Conservation (phyloP, 164 flowering plant species). For the Dillenia suffruticosa region DNA sequence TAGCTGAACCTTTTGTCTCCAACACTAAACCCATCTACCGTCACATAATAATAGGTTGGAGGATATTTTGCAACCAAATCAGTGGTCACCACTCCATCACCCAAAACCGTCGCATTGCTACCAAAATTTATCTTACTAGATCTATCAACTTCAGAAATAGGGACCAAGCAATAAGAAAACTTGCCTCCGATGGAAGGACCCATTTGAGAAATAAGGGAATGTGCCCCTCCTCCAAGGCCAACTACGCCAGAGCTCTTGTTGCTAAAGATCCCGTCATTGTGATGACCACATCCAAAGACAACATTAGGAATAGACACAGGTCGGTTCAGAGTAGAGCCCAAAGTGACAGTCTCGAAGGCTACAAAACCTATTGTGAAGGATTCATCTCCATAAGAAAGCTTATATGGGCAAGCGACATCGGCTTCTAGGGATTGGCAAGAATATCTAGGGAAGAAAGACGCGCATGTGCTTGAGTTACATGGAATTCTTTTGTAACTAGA, state of each 20-base stretch:
- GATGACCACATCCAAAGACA: constrained; percentile 19
- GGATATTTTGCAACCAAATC: constrained; percentile 1
- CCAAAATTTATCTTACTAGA: constrained; percentile 20
- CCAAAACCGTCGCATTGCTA: constrained; percentile 3
- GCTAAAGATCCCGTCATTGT: constrained; percentile 11
- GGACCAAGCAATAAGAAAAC: constrained; percentile 25
- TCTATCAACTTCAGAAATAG: neutral
- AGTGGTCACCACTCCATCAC: constrained; percentile 9
- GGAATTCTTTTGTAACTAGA: neutral
- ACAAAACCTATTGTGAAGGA: neutral
- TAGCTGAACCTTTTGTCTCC: constrained; percentile 20
- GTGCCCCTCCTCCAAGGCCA: constrained; percentile 12
- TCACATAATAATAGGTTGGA: constrained; percentile 35
- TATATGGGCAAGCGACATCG: neutral
- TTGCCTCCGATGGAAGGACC: neutral
- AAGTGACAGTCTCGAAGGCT: neutral
- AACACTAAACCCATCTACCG: constrained; percentile 36
- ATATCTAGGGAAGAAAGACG: neutral
- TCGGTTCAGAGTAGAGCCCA: neutral
- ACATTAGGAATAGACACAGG: neutral
- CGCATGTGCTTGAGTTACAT: neutral
- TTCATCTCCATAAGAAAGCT: constrained; percentile 1
- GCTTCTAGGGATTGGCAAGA: neutral
- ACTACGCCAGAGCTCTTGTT: constrained; percentile 13
- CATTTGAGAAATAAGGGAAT: constrained; percentile 16